Percentiles rank a stretch among this genome's conserved stretches.
These are phyloP conservation scores for Rhododendron molle DNA, from an alignment of 148 eudicot species.

Conservation along the genomic window DNA sequence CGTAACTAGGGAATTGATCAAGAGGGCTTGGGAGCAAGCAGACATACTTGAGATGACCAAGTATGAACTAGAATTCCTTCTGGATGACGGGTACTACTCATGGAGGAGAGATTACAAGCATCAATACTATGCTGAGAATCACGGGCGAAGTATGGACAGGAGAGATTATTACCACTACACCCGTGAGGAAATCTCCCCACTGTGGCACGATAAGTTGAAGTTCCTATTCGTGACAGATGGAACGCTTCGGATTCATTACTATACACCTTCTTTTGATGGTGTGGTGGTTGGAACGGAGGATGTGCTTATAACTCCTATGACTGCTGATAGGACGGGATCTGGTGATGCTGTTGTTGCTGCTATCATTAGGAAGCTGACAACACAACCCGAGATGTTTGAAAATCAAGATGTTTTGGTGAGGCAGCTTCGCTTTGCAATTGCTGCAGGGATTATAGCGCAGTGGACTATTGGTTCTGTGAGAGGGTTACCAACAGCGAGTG, in stretches of 20 bases:
- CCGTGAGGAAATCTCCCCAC: conserved; percentile 69
- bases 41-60: conserved; percentile 68
- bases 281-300: conserved; percentile 89
- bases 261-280: conserved; percentile 68
- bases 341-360: conserved; percentile 97
- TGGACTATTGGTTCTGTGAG: conserved; percentile 85
- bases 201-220: conserved; percentile 80
- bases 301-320: conserved; percentile 84
- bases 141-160: conserved; percentile 53
- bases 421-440: conserved; percentile 74
- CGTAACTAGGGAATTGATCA: conserved; percentile 59
- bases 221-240: conserved; percentile 88
- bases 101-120: conserved; percentile 62
- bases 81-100: conserved; percentile 72
- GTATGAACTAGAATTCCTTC: conserved; percentile 79
- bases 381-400: conserved; percentile 52
- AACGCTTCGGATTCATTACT: conserved; percentile 80
- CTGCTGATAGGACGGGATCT: conserved; percentile 88
- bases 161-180: conserved; percentile 78
- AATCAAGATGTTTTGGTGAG: conserved; percentile 59
- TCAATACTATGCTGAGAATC: conserved; percentile 69
- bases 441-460: conserved; percentile 86
- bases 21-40: conserved; percentile 79
- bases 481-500: conserved; percentile 80
- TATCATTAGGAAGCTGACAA: conserved; percentile 79